phyloP scores from a whole-genome alignment of 805 yeast species.

The Lipomyces sp. region DNA sequence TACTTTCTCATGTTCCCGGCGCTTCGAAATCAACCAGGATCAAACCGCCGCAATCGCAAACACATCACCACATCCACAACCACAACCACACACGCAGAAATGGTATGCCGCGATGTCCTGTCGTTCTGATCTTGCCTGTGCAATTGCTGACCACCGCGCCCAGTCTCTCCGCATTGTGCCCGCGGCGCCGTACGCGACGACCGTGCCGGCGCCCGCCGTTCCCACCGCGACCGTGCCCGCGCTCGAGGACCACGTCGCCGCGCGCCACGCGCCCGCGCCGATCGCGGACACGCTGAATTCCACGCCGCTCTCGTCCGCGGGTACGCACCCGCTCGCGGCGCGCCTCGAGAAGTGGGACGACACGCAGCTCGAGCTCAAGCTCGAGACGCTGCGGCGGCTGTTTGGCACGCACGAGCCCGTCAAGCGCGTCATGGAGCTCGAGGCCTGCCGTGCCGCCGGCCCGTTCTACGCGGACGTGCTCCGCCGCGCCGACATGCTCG shows the following conservation, averaged over 20 bases:
- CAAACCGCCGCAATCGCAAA: too few species aligned
- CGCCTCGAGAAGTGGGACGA: slow-evolving; percentile 77
- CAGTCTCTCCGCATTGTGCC: slow-evolving; percentile 23
- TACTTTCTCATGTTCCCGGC: too few species aligned
- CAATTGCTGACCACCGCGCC: not conserved
- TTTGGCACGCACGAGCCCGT: slow-evolving; percentile 95
- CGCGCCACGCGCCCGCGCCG: slow-evolving; percentile 20
- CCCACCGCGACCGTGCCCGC: slow-evolving; percentile 11
- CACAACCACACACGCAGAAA: too few species aligned
- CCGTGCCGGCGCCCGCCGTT: slow-evolving; percentile 17
- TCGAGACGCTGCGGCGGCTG: slow-evolving; percentile 75
- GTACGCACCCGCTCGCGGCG: slow-evolving; percentile 72
- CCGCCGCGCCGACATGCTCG: slow-evolving; percentile 37
- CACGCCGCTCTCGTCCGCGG: slow-evolving; percentile 53
- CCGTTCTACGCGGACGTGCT: slow-evolving; percentile 26
- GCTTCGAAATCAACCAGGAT: too few species aligned
- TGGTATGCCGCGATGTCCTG: not conserved
- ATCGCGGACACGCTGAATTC: slow-evolving; percentile 42
- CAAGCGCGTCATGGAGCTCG: slow-evolving; percentile 83
- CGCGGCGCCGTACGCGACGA: slow-evolving; percentile 7
- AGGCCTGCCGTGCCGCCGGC: slow-evolving; percentile 40
- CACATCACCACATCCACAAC: too few species aligned
- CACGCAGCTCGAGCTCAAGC: slow-evolving; percentile 62
- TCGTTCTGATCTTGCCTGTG: not conserved
- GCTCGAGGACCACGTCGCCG: slow-evolving; percentile 15